These are phyloP conservation scores for Globisporangium middletonii DNA, from an alignment of 352 stramenopile species.

Conservation along the genomic window DNA sequence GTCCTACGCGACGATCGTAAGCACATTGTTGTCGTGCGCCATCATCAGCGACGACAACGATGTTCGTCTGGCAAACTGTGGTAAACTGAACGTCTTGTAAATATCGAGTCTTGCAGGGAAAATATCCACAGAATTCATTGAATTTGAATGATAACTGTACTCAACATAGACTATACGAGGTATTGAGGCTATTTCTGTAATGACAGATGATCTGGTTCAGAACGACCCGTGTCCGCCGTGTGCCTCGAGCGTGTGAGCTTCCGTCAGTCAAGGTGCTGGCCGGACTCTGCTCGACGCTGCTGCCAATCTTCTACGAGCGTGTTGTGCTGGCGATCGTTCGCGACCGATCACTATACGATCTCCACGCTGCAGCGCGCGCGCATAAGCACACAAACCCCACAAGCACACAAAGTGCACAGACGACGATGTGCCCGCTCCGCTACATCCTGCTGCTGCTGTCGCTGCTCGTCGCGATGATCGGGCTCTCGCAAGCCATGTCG, in stretches of 20 bases:
- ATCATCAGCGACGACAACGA: constrained; percentile 10
- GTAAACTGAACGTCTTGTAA: not conserved
- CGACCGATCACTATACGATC: constrained; percentile 9
- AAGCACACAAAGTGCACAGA: not conserved
- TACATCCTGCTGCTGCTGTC: constrained; percentile 84
- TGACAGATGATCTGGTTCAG: constrained; percentile 1
- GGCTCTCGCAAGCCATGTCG: constrained; percentile 69
- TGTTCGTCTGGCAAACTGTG: constrained; percentile 19
- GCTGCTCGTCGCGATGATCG: constrained; percentile 81
- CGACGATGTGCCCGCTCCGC: constrained; percentile 74
- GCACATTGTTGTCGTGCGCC: no score
- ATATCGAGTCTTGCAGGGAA: not conserved
- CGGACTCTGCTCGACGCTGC: constrained; percentile 1
- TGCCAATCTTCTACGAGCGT: not conserved
- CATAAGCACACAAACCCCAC: not conserved
- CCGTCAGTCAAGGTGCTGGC: constrained; percentile 6
- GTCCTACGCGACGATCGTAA: no score
- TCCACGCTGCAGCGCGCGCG: not conserved
- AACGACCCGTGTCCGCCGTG: not conserved
- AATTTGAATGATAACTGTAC: not conserved
- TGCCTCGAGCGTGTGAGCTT: constrained; percentile 4
- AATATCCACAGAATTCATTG: not conserved
- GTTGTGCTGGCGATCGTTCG: no score
- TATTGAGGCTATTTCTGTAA: constrained; percentile 4
- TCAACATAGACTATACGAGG: not conserved